Conservation (phyloP, 805 yeast genomes). For the Sungouiella blattae region DNA sequence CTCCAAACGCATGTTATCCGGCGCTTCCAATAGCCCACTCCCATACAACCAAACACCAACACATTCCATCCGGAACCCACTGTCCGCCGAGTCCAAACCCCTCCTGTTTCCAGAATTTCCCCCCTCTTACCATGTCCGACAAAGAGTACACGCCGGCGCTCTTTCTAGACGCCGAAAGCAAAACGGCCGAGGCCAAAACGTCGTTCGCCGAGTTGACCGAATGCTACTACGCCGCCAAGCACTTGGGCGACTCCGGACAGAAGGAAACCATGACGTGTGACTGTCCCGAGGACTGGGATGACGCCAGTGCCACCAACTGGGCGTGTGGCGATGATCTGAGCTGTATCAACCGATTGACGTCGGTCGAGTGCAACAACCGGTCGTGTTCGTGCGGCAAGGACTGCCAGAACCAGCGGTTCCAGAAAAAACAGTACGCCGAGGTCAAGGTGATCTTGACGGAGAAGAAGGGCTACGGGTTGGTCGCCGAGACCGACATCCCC, state of each 20-base stretch:
- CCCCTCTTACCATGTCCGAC: conserved; percentile 1
- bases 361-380: conserved; percentile 82
- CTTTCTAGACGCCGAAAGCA: conserved; percentile 45
- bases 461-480: conserved; percentile 83
- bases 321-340: conserved; percentile 87
- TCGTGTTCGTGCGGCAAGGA: conserved; percentile 66
- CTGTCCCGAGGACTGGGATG: conserved; percentile 56
- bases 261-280: conserved; percentile 90
- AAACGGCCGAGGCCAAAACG: conserved; percentile 63
- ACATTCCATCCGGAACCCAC: too few relatives aligned
- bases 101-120: too few relatives aligned
- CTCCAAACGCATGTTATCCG: too few relatives aligned
- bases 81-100: too few relatives aligned
- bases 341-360: conserved; percentile 89
- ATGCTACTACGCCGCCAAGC: conserved; percentile 60
- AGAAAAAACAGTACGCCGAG: conserved; percentile 64
- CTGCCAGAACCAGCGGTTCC: conserved; percentile 89
- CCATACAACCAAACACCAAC: too few relatives aligned
- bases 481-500: conserved; percentile 58
- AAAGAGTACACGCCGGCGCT: conserved; percentile 17
- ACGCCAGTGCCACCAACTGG: conserved; percentile 31
- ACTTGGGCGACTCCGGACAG: conserved; percentile 68
- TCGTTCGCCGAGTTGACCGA: conserved; percentile 55
- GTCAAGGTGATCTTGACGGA: conserved; percentile 84
- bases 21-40: too few relatives aligned